phyloP scores from a whole-genome alignment of 148 eudicot genomes.

The Oxyria digyna region DNA sequence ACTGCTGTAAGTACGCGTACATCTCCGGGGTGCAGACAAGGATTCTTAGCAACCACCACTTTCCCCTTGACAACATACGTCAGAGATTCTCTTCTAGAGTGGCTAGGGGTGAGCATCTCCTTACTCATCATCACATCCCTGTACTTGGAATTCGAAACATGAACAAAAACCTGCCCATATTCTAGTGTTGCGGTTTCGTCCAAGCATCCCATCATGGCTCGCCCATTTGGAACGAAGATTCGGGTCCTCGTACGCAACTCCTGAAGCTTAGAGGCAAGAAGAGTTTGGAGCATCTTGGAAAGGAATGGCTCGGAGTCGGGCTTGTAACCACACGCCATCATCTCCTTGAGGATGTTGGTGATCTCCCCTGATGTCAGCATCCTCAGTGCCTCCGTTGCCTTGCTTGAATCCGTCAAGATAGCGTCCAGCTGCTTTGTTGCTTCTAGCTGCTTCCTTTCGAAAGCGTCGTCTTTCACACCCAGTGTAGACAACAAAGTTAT shows the following conservation, averaged over 20 bases:
- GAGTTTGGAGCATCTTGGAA: slow-evolving; percentile 65
- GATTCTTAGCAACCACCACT: slow-evolving; percentile 70
- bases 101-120: slow-evolving; percentile 11
- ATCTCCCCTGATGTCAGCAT: slow-evolving; percentile 67
- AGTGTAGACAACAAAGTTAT: slow-evolving; percentile 81
- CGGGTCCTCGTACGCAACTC: slow-evolving; percentile 48
- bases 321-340: slow-evolving; percentile 56
- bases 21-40: slow-evolving; percentile 77
- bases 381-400: slow-evolving; percentile 61
- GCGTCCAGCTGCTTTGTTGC: slow-evolving; percentile 50
- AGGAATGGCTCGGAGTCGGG: slow-evolving; percentile 61
- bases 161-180: slow-evolving; percentile 73
- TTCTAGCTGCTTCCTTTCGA: slow-evolving; percentile 66
- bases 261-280: slow-evolving; percentile 45
- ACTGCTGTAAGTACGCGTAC: slow-evolving; percentile 52
- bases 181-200: slow-evolving; percentile 54
- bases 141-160: slow-evolving; percentile 32
- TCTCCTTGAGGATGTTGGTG: slow-evolving; percentile 45
- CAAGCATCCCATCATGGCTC: slow-evolving; percentile 66
- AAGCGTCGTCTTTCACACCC: slow-evolving; percentile 45
- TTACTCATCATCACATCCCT: slow-evolving; percentile 20
- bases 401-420: slow-evolving; percentile 46
- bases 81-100: neutral
- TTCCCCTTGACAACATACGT: slow-evolving; percentile 24
- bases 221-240: slow-evolving; percentile 37